Evolutionary conservation across 768 basidiomycete species (phyloP).

Genomic region (Dendrothele bispora): DNA sequence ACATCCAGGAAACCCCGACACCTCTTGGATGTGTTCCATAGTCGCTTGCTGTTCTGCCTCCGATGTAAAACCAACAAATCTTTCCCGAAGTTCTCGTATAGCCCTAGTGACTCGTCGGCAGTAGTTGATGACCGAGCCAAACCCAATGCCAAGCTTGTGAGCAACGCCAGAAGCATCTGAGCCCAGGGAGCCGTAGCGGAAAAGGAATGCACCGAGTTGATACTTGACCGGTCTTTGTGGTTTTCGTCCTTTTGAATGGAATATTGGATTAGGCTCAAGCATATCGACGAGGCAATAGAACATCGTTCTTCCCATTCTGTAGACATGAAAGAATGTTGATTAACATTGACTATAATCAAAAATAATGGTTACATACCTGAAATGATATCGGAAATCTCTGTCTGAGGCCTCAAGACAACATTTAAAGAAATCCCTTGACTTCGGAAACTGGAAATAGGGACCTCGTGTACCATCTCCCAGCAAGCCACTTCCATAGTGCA

Average conservation of each 20-base stretch:
- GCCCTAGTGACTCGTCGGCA: conserved; percentile 15
- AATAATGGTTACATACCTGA: conserved; percentile 4
- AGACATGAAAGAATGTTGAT: not conserved
- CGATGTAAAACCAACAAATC: not conserved
- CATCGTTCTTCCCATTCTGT: not conserved
- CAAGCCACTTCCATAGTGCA: too few relatives aligned
- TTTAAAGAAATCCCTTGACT: conserved; percentile 14
- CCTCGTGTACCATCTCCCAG: conserved; percentile 7
- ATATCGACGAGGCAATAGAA: conserved; percentile 1
- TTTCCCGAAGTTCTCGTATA: not conserved
- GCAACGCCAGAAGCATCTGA: conserved; percentile 9
- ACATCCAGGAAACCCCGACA: conserved; percentile 13
- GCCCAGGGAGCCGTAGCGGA: conserved; percentile 18
- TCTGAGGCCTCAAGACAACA: conserved; percentile 11
- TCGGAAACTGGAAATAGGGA: conserved; percentile 11
- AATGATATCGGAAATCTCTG: conserved; percentile 9
- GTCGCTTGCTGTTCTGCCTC: not conserved
- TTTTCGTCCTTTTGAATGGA: not conserved
- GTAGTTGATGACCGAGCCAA: conserved; percentile 21
- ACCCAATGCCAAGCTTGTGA: conserved; percentile 16
- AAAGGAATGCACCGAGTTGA: conserved; percentile 9
- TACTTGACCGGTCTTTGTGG: conserved; percentile 1
- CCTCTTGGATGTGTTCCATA: conserved; percentile 1
- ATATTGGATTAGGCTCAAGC: not conserved
- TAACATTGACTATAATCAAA: not conserved